Evolutionary conservation across 192 early-diverging fungal genomes (phyloP), one percentile per base, ranked within the genome.

Genomic region (Linnemannia schmuckeri): DNA sequence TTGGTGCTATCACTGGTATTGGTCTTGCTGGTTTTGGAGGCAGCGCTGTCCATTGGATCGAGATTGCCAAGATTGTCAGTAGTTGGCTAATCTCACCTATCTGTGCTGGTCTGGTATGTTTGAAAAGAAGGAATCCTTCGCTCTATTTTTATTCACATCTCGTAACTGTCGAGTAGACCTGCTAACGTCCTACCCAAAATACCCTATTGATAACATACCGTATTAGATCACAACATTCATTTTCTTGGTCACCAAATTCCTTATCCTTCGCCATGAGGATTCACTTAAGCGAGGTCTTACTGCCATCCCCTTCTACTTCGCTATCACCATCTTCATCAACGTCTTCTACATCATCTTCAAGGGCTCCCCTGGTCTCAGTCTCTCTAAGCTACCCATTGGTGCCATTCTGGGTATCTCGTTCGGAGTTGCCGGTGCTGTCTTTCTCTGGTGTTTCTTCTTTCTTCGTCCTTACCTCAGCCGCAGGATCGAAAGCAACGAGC

Each of bases 11-110:
- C 68, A 89, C 92, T 61, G 96, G 96, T 82, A 88, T 94, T 38
- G 96, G 96, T 72, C 92, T 97, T 76, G 90, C 95, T 49, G 94
- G 91, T 2, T 95, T 93, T 74, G 96, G 95, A 63, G 88, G 83
- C 46, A 74, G 72, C 17, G 82, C 94, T 71, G 92, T 97, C 69
- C 80, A 91, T 49, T 97, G 95, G 95, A 85, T 33, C 17, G 75
- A 83, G 54, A 77, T 73, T 74, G 76, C 76, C 68, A 78, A 72
- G 37, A 83, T 83, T 61, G 37, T 78, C 44, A 37, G 35, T 33
- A 77, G 95, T 44, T 97, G 96, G 96, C 91, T 97, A 74, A 84
- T 95, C 27, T 95, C 96, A 5, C 96, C 96, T 8, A 76, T 92
- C 27, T 84, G 89, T 54, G 93, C 96, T 20, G 95, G 95, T 70